Conservation (phyloP, 1,284 basidiomycete genomes). For the Marasmius fiardii region DNA sequence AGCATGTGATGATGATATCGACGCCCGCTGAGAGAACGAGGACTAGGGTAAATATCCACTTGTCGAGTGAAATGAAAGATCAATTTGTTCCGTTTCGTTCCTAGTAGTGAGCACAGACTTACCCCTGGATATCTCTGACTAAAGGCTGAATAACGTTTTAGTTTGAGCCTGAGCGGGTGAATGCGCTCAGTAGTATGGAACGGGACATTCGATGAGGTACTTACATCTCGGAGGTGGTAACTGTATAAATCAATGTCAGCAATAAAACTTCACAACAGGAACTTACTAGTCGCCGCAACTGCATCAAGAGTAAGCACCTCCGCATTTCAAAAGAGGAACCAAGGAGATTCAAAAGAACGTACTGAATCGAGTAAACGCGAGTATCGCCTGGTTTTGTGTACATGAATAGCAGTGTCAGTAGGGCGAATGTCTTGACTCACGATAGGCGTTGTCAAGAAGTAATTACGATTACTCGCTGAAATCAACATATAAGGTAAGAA, state of each 20-base stretch:
- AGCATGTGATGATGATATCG: constrained; percentile 45
- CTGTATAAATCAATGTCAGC: neutral
- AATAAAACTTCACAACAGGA: no score
- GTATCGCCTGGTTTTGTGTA: neutral
- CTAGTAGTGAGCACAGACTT: neutral
- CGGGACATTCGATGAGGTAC: neutral
- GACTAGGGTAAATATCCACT: constrained; percentile 52
- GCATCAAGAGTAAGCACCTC: neutral
- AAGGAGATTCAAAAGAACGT: neutral
- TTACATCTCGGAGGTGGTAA: constrained; percentile 11
- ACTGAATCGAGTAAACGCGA: constrained; percentile 3
- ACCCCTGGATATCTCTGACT: constrained; percentile 1
- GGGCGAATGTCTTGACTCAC: constrained; percentile 21
- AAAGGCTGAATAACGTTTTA: constrained; percentile 8
- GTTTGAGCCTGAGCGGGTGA: neutral
- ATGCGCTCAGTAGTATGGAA: neutral
- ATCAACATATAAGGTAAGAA: constrained; percentile 18
- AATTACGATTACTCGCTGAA: constrained; percentile 30
- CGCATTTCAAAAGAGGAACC: no score
- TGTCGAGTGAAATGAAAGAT: constrained; percentile 3
- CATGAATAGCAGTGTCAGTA: neutral
- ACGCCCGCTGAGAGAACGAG: constrained; percentile 42
- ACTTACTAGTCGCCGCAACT: constrained; percentile 3
- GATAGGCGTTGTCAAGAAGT: constrained; percentile 33
- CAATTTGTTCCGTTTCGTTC: constrained; percentile 19